Base-by-base conservation (phyloP, 164 flowering plant genomes). In the Liriodendron chinense region DNA sequence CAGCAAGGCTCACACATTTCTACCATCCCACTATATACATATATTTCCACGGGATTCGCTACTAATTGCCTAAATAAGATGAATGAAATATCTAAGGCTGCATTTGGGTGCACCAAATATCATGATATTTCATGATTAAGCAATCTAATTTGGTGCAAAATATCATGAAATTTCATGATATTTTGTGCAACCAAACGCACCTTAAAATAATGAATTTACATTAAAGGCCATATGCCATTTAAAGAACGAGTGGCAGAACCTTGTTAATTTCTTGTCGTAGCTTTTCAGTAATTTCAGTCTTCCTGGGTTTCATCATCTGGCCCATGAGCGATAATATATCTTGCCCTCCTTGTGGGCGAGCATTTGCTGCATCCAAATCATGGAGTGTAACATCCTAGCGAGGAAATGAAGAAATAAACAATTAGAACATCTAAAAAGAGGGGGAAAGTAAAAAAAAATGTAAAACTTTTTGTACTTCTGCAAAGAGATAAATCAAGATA, bases 271-370 rank as follows among this genome's bases (percentile, higher is more conserved):
- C 98, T 80, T 91, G 96, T 5, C 99, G 84, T 68, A 96, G 85
- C 79, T 96, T 96, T 70, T 96, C 99, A 65, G 99, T 96, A 68
- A 96, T 94, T 84, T 96, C 98, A 48, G 98, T 96, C 84, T 96
- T 96, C 77, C 92, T 86, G 7, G 98, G 98, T 82, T 95, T 95
- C 96, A 92, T 93, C 97, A 95, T 93, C 81, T 93, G 97, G 64
- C 88, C 91, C 89, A 87, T 86, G 28, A 88, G 76, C 26, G 89
- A 88, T 49, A 88, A 77, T 74, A 88, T 87, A 74, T 88, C 91
- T 74, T 87, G 89, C 5, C 91, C 91, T 57, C 91, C 91, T 85
- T 88, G 91, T 70, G 91, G 91, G 21, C 91, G 84, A 78, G 91
- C 89, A 85, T 88, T 88, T 70, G 89, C 91, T 65, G 88, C 89